phyloP scores from a whole-genome alignment of 805 yeast species.

The Barnettozyma siamensis region DNA sequence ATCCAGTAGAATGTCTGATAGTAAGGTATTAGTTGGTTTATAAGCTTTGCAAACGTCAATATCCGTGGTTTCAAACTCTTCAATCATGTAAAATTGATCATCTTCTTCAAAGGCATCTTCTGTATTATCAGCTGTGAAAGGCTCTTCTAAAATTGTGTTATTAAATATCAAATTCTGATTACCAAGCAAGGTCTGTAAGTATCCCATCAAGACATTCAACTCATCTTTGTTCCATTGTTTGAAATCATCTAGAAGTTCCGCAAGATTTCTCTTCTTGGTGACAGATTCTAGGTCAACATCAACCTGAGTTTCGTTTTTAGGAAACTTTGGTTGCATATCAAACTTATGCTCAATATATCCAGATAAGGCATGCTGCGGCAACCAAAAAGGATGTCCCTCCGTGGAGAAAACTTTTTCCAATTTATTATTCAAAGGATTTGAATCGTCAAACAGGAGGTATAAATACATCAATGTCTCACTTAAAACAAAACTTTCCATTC shows the following conservation, averaged over 20 bases:
- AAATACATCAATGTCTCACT: slow-evolving; percentile 85
- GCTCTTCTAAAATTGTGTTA: neutral
- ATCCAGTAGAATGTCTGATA: slow-evolving; percentile 9
- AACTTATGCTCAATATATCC: slow-evolving; percentile 19
- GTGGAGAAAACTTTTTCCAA: slow-evolving; percentile 54
- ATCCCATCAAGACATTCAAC: neutral
- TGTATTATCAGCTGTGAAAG: too few relatives aligned
- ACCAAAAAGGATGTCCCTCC: slow-evolving; percentile 91
- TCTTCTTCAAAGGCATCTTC: too few relatives aligned
- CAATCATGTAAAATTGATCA: too few relatives aligned
- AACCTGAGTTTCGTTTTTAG: neutral
- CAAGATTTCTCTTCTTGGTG: neutral
- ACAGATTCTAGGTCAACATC: neutral
- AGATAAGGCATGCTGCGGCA: slow-evolving; percentile 31
- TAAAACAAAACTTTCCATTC: slow-evolving; percentile 89
- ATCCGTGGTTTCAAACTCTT: too few relatives aligned
- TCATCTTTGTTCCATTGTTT: slow-evolving; percentile 8
- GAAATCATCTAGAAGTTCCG: slow-evolving; percentile 4
- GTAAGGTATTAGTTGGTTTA: neutral
- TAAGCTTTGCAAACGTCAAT: slow-evolving; percentile 7
- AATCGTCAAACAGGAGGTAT: slow-evolving; percentile 70
- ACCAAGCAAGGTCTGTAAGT: neutral
- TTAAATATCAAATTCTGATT: neutral
- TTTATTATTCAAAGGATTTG: slow-evolving; percentile 45
- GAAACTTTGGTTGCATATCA: neutral